These are phyloP conservation scores for Cajanus cajan DNA, from an alignment of 306 rosid genomes.

Conservation along the genomic window DNA sequence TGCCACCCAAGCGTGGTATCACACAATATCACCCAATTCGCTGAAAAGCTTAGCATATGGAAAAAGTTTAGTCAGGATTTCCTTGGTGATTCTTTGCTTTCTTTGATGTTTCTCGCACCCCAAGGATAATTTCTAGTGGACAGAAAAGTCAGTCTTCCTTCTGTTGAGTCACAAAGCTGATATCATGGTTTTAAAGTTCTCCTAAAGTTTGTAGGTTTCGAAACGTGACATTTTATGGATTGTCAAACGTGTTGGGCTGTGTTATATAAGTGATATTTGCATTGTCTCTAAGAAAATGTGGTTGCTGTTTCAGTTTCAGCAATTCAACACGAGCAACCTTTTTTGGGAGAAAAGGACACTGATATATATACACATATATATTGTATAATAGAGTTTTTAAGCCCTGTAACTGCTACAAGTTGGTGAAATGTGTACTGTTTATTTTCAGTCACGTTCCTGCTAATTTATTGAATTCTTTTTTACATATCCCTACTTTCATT, in stretches of 20 bases:
- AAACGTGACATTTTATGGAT: constrained; percentile 32
- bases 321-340: constrained; percentile 27
- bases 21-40: constrained; percentile 60
- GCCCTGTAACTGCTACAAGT: constrained; percentile 21
- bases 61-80: constrained; percentile 26
- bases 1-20: constrained; percentile 55
- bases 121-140: constrained; percentile 32
- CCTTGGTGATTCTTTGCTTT: constrained; percentile 29
- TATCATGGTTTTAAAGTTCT: constrained; percentile 35
- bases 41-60: constrained; percentile 31
- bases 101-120: constrained; percentile 32
- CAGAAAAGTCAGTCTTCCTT: constrained; percentile 37
- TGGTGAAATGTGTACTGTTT: constrained; percentile 30
- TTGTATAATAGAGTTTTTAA: constrained; percentile 39
- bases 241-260: constrained; percentile 37
- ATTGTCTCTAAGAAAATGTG: constrained; percentile 28
- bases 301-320: constrained; percentile 30
- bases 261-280: constrained; percentile 37
- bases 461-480: constrained; percentile 16
- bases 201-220: constrained; percentile 35
- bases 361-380: constrained; percentile 24
- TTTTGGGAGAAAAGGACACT: constrained; percentile 24
- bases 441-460: not conserved
- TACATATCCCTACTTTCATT: not conserved
- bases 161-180: constrained; percentile 38